Evolutionary conservation across 805 yeast species (phyloP).

Genomic region (Zygoascus bituminiphila): DNA sequence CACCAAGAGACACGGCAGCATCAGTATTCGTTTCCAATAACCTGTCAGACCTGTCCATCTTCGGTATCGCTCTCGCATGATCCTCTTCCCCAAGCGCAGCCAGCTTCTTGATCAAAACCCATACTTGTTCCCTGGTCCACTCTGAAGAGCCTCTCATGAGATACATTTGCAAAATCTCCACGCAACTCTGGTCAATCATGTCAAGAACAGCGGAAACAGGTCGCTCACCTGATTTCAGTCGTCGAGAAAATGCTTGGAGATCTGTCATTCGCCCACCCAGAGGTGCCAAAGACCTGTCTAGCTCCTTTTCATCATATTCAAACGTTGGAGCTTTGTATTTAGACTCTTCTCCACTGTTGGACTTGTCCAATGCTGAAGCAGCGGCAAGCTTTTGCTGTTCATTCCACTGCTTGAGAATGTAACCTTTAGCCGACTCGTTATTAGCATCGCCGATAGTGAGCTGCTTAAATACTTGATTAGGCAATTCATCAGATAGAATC

Average conservation of each 20-base stretch:
- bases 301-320: conserved; percentile 11
- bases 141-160: conserved; percentile 34
- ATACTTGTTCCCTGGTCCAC: conserved; percentile 74
- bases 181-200: conserved; percentile 77
- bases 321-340: conserved; percentile 10
- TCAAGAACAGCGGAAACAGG: conserved; percentile 69
- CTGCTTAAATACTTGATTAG: conserved; percentile 77
- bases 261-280: conserved; percentile 95
- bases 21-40: conserved; percentile 5
- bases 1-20: conserved; percentile 14
- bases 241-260: conserved; percentile 79
- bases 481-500: conserved; percentile 60
- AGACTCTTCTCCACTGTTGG: conserved; percentile 22
- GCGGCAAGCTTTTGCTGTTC: conserved; percentile 33
- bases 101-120: conserved; percentile 68
- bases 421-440: conserved; percentile 55
- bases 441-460: conserved; percentile 77
- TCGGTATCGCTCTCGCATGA: neutral
- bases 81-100: conserved; percentile 29
- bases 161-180: conserved; percentile 79
- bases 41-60: neutral
- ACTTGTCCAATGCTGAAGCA: conserved; percentile 21
- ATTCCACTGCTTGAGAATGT: conserved; percentile 24
- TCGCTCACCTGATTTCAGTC: conserved; percentile 79
- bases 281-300: conserved; percentile 57